Conservation (phyloP, 805 yeast genomes). For the Isabelozyma gotoi region DNA sequence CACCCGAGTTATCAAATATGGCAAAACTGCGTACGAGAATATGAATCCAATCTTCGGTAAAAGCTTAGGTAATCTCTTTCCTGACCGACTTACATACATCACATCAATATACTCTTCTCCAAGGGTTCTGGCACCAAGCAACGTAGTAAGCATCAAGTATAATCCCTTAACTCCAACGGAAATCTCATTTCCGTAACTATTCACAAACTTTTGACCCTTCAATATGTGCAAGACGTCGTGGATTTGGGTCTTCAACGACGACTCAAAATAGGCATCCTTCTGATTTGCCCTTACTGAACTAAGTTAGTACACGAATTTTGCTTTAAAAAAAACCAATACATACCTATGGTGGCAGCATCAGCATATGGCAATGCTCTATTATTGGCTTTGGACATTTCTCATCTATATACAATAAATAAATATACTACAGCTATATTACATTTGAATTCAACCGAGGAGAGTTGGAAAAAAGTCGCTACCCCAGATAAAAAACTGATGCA, state of each 20-base stretch:
- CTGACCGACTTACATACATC: constrained; percentile 56
- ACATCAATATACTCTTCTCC: constrained; percentile 95
- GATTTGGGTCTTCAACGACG: constrained; percentile 52
- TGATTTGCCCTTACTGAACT: constrained; percentile 82
- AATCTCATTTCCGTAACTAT: constrained; percentile 62
- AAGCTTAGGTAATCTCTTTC: constrained; percentile 48
- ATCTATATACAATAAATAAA: no score
- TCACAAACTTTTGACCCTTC: constrained; percentile 64
- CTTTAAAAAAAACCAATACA: constrained; percentile 19
- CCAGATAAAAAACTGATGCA: neutral
- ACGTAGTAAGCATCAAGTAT: constrained; percentile 75
- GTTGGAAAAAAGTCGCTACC: no score
- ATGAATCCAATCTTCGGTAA: constrained; percentile 57
- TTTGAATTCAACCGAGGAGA: no score
- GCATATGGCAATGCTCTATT: constrained; percentile 57
- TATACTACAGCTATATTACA: no score
- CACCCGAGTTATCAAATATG: constrained; percentile 46
- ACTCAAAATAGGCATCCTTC: constrained; percentile 76
- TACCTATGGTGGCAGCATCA: constrained; percentile 82
- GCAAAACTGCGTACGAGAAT: constrained; percentile 58
- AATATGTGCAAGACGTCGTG: constrained; percentile 54
- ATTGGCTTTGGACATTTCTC: constrained; percentile 1
- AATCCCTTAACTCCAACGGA: constrained; percentile 55
- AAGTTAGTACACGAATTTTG: constrained; percentile 19
- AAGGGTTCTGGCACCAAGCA: constrained; percentile 72